These are phyloP conservation scores for Alternaria sp. DNA, from an alignment of 2,329 filamentous ascomycete genomes.

Conservation along the genomic window DNA sequence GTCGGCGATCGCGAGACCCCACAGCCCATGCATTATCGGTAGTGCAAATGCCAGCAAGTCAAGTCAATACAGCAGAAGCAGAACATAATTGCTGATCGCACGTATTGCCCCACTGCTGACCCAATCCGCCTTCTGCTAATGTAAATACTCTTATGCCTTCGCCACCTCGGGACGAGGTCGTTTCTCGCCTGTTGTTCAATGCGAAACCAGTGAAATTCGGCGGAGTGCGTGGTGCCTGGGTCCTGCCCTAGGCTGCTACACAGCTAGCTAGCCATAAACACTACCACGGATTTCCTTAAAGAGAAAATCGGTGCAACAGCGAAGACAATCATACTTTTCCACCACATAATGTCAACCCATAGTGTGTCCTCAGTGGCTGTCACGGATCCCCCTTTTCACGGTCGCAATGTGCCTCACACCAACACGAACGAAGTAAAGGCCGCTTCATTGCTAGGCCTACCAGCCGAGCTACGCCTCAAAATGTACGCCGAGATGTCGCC, in stretches of 20 bases:
- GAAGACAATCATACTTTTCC: not conserved
- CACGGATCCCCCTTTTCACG: not conserved
- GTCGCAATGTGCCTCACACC: not conserved
- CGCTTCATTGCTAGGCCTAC: not conserved
- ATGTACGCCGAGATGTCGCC: not conserved
- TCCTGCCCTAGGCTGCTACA: not conserved
- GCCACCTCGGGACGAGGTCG: not conserved
- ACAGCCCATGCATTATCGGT: not conserved
- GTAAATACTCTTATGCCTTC: not conserved
- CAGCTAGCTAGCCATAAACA: not conserved
- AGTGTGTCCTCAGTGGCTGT: not conserved
- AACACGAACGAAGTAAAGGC: not conserved
- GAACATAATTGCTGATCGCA: not conserved
- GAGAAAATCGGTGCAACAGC: not conserved
- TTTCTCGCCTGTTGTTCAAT: not conserved
- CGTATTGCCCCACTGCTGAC: not conserved
- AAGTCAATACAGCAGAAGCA: not conserved
- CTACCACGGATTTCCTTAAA: not conserved
- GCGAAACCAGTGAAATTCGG: not conserved
- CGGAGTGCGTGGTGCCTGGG: not conserved
- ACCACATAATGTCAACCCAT: not conserved
- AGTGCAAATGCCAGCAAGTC: not conserved
- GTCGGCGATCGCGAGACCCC: not conserved
- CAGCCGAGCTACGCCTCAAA: not conserved
- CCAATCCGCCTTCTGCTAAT: not conserved